Base-by-base conservation (phyloP, 176 grass and related monocot species). In the Canna indica region DNA sequence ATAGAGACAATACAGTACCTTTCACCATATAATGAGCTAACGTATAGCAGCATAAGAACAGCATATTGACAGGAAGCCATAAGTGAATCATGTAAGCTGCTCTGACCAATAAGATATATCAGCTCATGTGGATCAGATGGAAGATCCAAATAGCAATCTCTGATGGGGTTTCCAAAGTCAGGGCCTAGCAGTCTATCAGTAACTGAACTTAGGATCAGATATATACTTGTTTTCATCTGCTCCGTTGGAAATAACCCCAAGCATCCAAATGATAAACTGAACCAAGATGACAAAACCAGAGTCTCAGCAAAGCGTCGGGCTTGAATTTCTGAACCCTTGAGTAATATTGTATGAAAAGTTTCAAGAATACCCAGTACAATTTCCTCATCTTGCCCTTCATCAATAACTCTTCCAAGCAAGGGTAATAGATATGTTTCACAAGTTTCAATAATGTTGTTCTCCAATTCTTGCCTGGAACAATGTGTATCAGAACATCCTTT, bases 81-180 rank as follows among this genome's bases (percentile, higher is more conserved):
- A 79, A 90, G 80, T 53, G 86, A 79, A 75, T 96, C 88, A 67
- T 91, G 71, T 36, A 70, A 70, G 73, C 81, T 81, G 70, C 80
- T 90, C 47, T 90, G 84, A 48, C 83, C 88, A 65, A 96, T 88
- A 57, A 91, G 75, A 87, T 90, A 87, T 59, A 85, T 67, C 80
- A 96, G 57, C 64, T 96, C 93, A 68, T 77, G 76, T 56, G 93
- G 93, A 48, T 96, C 93, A 39, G 86, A 69, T 52, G 93, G 93
- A 5, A 96, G 83, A 87, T 71, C 77, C 36, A 79, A 52, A 77
- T 74, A 87, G 64, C 81, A 82, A 79, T 96, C 93, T 79, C 86
- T 86, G 74, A 96, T 96, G 71, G 73, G 72, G 77, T 91, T 57
- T 52, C 93, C 93, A 78, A 84, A 87, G 57, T 81, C 73, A 79